Percentiles rank a stretch among this genome's conserved stretches.
phyloP scores from a whole-genome alignment of 78 protist species.

The Trichosphaerium sp. region DNA sequence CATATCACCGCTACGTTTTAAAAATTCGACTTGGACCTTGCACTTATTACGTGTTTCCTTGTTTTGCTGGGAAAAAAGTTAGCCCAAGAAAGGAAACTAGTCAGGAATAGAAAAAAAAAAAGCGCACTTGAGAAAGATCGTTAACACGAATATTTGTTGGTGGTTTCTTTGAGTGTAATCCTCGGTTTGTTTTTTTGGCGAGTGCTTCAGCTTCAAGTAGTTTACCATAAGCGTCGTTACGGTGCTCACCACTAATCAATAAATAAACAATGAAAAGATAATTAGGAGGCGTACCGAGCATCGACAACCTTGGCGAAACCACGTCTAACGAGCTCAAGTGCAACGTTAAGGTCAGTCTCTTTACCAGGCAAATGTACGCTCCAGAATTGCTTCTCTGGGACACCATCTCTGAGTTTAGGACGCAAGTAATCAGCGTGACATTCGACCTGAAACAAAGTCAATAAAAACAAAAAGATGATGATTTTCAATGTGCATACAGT shows the following conservation, averaged over 20 bases:
- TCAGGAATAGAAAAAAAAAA: too few relatives aligned
- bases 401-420: neutral
- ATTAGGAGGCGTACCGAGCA: too few relatives aligned
- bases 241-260: constrained; percentile 31
- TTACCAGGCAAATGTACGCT: constrained; percentile 32
- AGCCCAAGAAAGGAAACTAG: too few relatives aligned
- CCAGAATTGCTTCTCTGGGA: constrained; percentile 50
- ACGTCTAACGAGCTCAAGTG: constrained; percentile 31
- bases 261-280: too few relatives aligned
- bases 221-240: constrained; percentile 35
- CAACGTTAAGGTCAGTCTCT: constrained; percentile 32
- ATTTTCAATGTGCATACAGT: too few relatives aligned
- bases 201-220: constrained; percentile 35
- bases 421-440: too few relatives aligned
- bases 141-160: constrained; percentile 19
- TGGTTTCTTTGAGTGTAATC: constrained; percentile 9
- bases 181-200: constrained; percentile 35
- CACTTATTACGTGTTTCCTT: too few relatives aligned
- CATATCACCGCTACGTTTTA: neutral
- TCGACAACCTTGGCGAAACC: constrained; percentile 41
- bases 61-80: too few relatives aligned
- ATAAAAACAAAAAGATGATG: too few relatives aligned
- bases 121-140: constrained; percentile 25
- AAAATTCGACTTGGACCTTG: constrained; percentile 30
- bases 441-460: too few relatives aligned